Evolutionary conservation across 164 flowering plant species (phyloP), one percentile per base, ranked within the genome.

Genomic region (Cinnamomum micranthum): DNA sequence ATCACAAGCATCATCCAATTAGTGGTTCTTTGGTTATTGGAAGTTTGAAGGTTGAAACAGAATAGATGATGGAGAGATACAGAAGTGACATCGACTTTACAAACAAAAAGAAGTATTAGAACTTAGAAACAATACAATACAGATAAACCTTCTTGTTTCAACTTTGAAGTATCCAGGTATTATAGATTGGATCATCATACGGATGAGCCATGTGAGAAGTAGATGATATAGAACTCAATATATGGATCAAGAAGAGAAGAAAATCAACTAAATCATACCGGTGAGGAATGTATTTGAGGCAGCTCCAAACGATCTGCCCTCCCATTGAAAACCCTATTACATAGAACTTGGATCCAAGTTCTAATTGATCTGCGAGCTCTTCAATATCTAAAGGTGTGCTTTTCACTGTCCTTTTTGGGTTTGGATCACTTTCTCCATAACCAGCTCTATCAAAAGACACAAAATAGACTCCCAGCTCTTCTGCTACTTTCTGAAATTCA

Each of bases 361-460:
- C 86, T 80, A 92, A 74, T 64, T 86, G 86, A 75, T 92, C 93
- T 65, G 91, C 95, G 52, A 92, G 93, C 72, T 89, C 92, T 78
- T 90, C 90, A 65, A 92, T 78, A 74, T 92, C 97, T 65, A 81
- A 73, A 15, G 91, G 89, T 5, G 77, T 75, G 72, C 92, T 92
- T 75, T 89, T 88, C 31, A 75, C 77, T 11, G 90, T 82, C 68
- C 86, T 69, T 19, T 82, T 79, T 13, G 88, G 90, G 72, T 90
- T 72, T 24, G 97, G 89, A 80, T 89, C 94, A 77, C 94, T 90
- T 85, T 92, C 94, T 50, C 91, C 90, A 81, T 90, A 90, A 24
- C 97, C 97, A 19, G 94, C 86, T 79, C 94, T 78, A 76, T 92
- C 97, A 84, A 84, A 86, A 6, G 90, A 84, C 23, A 90, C 79